Evolutionary conservation across 306 rosid genomes (phyloP).

Genomic region (Trifolium dubium): DNA sequence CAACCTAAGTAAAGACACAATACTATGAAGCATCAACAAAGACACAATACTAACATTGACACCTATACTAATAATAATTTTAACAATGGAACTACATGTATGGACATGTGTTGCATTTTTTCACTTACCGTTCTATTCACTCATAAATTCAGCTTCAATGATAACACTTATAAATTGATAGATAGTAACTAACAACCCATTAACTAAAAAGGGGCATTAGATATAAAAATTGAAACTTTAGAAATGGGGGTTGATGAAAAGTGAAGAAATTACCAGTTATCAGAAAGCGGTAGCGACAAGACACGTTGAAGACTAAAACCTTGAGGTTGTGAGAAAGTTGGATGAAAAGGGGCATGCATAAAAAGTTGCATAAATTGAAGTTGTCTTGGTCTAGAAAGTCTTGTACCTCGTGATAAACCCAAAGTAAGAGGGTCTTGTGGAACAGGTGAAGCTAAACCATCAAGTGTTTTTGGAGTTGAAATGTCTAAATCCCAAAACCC

Average conservation of each 20-base stretch:
- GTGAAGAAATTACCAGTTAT: slow-evolving; percentile 53
- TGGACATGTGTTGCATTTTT: too few species aligned
- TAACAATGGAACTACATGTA: too few species aligned
- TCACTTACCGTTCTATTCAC: too few species aligned
- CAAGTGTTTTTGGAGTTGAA: slow-evolving; percentile 76
- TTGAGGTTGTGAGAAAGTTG: slow-evolving; percentile 55
- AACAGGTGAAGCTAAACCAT: slow-evolving; percentile 65
- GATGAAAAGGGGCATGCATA: slow-evolving; percentile 68
- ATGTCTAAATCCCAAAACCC: slow-evolving; percentile 81
- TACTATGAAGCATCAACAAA: too few species aligned
- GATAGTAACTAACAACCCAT: background rate
- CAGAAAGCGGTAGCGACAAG: slow-evolving; percentile 63
- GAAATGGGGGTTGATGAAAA: background rate
- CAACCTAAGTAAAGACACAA: too few species aligned
- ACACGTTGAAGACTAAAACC: slow-evolving; percentile 74
- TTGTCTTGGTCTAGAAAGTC: slow-evolving; percentile 77
- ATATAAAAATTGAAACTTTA: slow-evolving; percentile 27
- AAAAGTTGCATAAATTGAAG: slow-evolving; percentile 83
- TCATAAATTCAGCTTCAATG: background rate
- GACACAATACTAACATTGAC: too few species aligned
- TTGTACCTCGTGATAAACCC: slow-evolving; percentile 71
- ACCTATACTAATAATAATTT: too few species aligned
- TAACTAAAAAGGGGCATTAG: background rate
- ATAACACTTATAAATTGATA: too few species aligned
- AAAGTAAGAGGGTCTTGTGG: slow-evolving; percentile 72